Conservation (phyloP, 345 rosid species). For the Streptanthus diversifolius region DNA sequence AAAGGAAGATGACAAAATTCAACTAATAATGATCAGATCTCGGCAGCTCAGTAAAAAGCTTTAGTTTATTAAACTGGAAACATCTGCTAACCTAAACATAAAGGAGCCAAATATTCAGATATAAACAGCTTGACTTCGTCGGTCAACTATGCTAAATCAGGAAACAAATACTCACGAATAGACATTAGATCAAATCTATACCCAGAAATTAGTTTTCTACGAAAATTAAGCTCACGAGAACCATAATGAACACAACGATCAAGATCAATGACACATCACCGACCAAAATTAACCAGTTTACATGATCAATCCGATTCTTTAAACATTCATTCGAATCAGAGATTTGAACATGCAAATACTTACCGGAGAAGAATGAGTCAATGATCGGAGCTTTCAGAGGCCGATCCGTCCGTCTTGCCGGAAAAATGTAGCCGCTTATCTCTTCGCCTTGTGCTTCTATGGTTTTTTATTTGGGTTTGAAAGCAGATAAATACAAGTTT, state of each 20-base stretch:
- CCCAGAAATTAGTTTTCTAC: neutral
- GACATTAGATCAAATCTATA: slow-evolving; percentile 11
- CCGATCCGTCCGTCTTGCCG: neutral
- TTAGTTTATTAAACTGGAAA: too few species aligned
- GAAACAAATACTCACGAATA: slow-evolving; percentile 11
- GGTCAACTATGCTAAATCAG: slow-evolving; percentile 32
- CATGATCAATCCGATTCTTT: neutral
- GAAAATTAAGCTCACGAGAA: neutral
- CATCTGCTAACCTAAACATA: too few species aligned
- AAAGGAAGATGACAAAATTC: neutral
- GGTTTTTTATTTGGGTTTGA: slow-evolving; percentile 6
- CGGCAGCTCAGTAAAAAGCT: too few species aligned
- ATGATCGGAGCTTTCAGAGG: slow-evolving; percentile 17
- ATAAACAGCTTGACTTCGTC: slow-evolving; percentile 9
- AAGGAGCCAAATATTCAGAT: neutral
- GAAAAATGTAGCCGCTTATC: slow-evolving; percentile 15
- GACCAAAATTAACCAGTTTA: neutral
- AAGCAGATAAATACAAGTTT: slow-evolving; percentile 11
- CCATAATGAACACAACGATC: neutral
- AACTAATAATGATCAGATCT: slow-evolving; percentile 11
- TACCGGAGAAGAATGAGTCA: slow-evolving; percentile 9
- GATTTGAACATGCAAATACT: slow-evolving; percentile 7
- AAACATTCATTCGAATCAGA: neutral
- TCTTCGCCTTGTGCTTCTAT: slow-evolving; percentile 11
- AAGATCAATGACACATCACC: slow-evolving; percentile 23